Evolutionary conservation across 768 basidiomycete species (phyloP), one percentile per base, ranked within the genome.

Genomic region (Polyporus arcularius): DNA sequence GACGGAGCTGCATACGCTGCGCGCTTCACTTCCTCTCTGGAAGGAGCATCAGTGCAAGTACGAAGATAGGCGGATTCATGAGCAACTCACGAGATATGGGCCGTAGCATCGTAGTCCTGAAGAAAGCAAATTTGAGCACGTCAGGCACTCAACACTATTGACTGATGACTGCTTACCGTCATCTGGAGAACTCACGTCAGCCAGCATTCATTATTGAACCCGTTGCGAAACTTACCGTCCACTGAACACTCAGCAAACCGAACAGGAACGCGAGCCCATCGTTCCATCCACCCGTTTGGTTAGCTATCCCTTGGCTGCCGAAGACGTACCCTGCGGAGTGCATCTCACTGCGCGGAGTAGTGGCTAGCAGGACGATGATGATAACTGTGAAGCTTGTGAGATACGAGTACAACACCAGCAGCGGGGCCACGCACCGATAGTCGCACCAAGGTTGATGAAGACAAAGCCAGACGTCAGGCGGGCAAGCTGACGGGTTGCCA

Each of bases 381-480:
- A 95, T 94, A 30, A 94, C 87, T 90, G 58, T 4, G 7, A 0
- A 16, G 31, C n/a, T 12, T 2, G 28, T 53, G 1, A 56, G 53
- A 10, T 2, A 18, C 2, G 32, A 30, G n/a, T 26, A 3, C 32
- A 18, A 35, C 15, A n/a, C 31, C 1, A 47, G 26, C 2, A 28
- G 10, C 1, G 21, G 48, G 1, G 30, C 0, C 4, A 16, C 7
- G 4, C 30, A 55, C 26, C 39, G 32, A 58, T 11, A 4, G 92
- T 89, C 11, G 90, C 80, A 42, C 92, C 92, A 53, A 96, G 78
- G 73, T 96, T 96, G 67, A 96, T 79, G 71, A 96, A 95, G 4
- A 96, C 92, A 68, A 93, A 94, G 31, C 82, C 82, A 21, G 80
- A 80, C 2, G 93, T 94, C 62, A 93, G 75, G 16, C 79, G 79